Evolutionary conservation across 352 stramenopile genomes (phyloP), one percentile per base, ranked within the genome.

Genomic region (Phytopythium boreale): DNA sequence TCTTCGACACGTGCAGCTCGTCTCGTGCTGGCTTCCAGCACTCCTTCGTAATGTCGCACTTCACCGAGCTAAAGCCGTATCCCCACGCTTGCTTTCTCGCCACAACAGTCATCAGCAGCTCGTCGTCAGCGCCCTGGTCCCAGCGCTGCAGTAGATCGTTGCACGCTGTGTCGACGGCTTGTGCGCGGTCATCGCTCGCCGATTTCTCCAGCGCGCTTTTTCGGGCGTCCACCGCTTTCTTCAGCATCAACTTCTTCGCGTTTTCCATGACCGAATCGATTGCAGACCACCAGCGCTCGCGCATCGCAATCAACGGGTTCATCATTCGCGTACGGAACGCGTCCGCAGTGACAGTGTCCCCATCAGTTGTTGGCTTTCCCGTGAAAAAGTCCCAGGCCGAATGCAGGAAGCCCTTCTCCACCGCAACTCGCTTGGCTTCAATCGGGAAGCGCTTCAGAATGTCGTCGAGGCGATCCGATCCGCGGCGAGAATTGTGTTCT

Each of bases 261-360:
- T 36, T 20, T 3, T 62, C 46, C 29, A 63, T 29, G 5, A 41
- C 29, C 20, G 19, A 37, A 22, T 68, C 61, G 34, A 71, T 47
- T 14, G 55, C 56, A 20, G 57, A 44, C 55, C 56, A 63, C 61
- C 66, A 71, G 8, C 59, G 24, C 12, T 58, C 11, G 29, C 59
- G 58, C 60, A 68, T 61, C 5, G 36, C 22, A 12, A 51, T 43
- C 26, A 71, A 55, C 17, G 55, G 14, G 5, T 31, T 46, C 2
- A 20, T 22, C 66, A 71, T 64, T 4, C 17, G 14, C 5, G 44
- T 8, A 34, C 43, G 27, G 20, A 63, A 62, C 15, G 10, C 17
- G 9, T 41, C n/a, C n/a, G n/a, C 15, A 19, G 51, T 31, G 6
- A 46, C 14, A 22, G n/a, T n/a, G n/a, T n/a, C n/a, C n/a, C n/a